These are phyloP conservation scores for Peronospora belbahrii DNA, from an alignment of 352 stramenopile species.

Conservation along the genomic window DNA sequence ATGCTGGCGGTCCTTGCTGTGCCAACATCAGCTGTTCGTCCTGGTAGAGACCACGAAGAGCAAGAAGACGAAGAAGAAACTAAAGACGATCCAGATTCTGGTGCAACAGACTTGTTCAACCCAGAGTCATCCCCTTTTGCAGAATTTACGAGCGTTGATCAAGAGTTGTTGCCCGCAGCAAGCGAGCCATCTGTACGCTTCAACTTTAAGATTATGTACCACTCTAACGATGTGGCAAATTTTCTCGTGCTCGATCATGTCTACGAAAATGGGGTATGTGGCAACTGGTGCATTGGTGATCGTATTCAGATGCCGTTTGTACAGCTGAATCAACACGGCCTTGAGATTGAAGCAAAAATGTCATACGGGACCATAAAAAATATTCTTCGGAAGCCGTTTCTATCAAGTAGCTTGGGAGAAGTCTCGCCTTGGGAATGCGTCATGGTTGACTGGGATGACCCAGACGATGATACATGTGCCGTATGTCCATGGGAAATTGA, in stretches of 20 bases:
- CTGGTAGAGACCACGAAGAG: constrained; percentile 17
- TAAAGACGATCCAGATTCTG: constrained; percentile 6
- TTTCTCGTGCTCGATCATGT: constrained; percentile 81
- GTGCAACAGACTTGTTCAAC: constrained; percentile 29
- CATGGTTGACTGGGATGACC: constrained; percentile 60
- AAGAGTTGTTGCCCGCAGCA: constrained; percentile 31
- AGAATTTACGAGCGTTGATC: constrained; percentile 62
- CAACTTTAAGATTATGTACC: constrained; percentile 60
- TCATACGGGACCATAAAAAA: constrained; percentile 53
- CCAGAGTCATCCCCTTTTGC: constrained; percentile 41
- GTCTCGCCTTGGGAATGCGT: constrained; percentile 75
- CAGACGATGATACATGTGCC: constrained; percentile 51
- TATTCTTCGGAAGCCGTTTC: constrained; percentile 29
- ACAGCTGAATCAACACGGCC: constrained; percentile 49
- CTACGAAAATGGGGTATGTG: constrained; percentile 73
- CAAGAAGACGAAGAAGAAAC: constrained; percentile 36
- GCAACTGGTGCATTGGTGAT: constrained; percentile 58
- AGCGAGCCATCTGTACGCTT: constrained; percentile 39
- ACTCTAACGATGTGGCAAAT: constrained; percentile 75
- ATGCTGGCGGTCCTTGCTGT: constrained; percentile 53
- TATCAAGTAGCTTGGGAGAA: constrained; percentile 7
- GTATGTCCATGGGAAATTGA: constrained; percentile 83
- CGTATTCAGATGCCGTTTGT: constrained; percentile 70
- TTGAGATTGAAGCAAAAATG: constrained; percentile 48
- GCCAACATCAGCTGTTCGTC: constrained; percentile 29